Evolutionary conservation across 2,329 filamentous ascomycete species (phyloP), one percentile per base, ranked within the genome.

Genomic region (Fusarium nematophilum): DNA sequence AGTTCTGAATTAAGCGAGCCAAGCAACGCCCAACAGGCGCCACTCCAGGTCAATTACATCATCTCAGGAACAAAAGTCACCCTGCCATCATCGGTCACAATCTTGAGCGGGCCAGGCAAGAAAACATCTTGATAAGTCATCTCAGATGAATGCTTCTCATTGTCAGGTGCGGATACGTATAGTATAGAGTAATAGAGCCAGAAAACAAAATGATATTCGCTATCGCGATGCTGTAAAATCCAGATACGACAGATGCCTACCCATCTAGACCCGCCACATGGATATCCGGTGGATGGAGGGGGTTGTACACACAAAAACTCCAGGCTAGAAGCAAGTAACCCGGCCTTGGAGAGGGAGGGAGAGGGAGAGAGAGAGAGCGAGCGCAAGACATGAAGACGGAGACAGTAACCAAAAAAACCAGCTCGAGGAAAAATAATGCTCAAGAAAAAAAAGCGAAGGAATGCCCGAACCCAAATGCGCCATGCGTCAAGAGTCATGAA

Each of bases 171-270:
- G 5, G 14, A 11, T 6, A 17, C 10, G 4, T 10, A 36, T 5
- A 36, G 14, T 17, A 36, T 9, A 15, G n/a, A 14, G 31, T 2
- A n/a, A 4, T 17, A 9, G 6, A 36, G 7, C 2, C 33, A 18
- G 17, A 15, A 36, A 11, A 18, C 33, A 10, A 14, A 46, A 27
- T 47, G n/a, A 30, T 56, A 25, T 55, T 36, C 44, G 33, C 45
- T 49, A 42, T 33, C 45, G 36, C 40, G 34, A 63, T 59, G 53
- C 54, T 53, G 18, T 40, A 27, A 39, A 30, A 30, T 8, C 15
- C 44, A 48, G 33, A 57, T 52, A 47, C 63, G 9, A 64, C 59
- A 61, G 52, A 56, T 56, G 55, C 54, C 48, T 18, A 13, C 31
- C 33, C 30, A 46, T 47, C 59, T 53, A 44, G 36, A 38, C 45